These are phyloP conservation scores for Phytophthora fragariaefolia DNA, from an alignment of 352 stramenopile species.

Conservation along the genomic window DNA sequence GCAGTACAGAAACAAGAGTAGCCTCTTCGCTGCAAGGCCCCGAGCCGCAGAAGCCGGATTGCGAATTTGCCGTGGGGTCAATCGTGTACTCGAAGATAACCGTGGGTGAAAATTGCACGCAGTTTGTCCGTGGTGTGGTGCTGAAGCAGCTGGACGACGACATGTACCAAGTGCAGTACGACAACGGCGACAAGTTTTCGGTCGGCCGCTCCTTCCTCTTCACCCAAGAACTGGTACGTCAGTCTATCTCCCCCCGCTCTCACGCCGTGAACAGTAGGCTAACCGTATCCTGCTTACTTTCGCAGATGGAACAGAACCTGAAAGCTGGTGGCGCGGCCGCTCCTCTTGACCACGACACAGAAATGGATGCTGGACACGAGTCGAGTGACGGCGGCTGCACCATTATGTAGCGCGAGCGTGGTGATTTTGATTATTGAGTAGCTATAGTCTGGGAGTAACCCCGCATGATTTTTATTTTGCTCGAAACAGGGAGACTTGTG, in stretches of 20 bases:
- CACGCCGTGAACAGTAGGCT: no score
- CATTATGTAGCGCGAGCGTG: constrained; percentile 35
- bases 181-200: constrained; percentile 64
- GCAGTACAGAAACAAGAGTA: constrained; percentile 6
- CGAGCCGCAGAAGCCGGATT: background rate
- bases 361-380: constrained; percentile 29
- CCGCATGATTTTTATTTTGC: constrained; percentile 19
- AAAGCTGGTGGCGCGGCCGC: constrained; percentile 11
- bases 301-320: constrained; percentile 52
- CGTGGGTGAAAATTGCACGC: constrained; percentile 39
- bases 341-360: constrained; percentile 22
- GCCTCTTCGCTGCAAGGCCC: constrained; percentile 2
- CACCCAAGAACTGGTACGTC: constrained; percentile 55
- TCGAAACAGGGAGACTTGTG: background rate
- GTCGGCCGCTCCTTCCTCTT: constrained; percentile 50
- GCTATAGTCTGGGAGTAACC: no score
- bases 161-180: constrained; percentile 58
- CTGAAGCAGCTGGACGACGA: constrained; percentile 47
- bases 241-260: background rate
- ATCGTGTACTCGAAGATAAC: constrained; percentile 56
- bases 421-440: constrained; percentile 31
- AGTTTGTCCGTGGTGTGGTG: constrained; percentile 56
- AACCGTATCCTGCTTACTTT: constrained; percentile 4
- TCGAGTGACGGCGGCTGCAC: constrained; percentile 18
- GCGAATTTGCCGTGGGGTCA: constrained; percentile 46